Percentiles rank a stretch among this genome's conserved stretches.
Evolutionary conservation across 164 flowering plant genomes (phyloP).

Genomic region (Liriodendron chinense): DNA sequence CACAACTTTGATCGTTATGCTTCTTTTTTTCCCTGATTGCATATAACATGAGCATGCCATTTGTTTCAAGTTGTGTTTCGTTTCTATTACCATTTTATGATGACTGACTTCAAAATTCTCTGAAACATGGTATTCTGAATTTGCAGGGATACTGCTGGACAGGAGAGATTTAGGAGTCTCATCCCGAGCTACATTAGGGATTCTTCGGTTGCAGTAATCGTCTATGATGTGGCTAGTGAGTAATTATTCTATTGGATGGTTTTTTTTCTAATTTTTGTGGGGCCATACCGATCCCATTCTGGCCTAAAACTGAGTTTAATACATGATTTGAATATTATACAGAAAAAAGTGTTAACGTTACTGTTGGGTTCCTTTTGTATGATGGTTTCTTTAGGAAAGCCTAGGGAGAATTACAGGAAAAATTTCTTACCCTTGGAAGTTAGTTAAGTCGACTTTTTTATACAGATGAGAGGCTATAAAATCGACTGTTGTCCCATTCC

Average conservation of each 20-base stretch:
- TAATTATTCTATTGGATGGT: background rate
- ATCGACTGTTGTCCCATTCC: no score
- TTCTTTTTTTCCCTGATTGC: background rate
- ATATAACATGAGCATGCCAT: background rate
- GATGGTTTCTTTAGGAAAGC: no score
- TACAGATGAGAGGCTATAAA: no score
- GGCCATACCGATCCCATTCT: no score
- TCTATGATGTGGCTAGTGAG: constrained; percentile 88
- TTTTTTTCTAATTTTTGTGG: background rate
- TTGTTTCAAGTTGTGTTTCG: background rate
- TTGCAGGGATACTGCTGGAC: constrained; percentile 93
- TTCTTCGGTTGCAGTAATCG: constrained; percentile 89
- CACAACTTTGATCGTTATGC: background rate
- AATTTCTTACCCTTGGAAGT: no score
- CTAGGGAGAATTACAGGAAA: no score
- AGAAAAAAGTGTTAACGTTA: no score
- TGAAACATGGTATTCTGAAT: background rate
- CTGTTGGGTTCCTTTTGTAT: no score
- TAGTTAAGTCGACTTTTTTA: no score
- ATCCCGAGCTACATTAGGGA: constrained; percentile 97
- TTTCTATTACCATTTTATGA: background rate
- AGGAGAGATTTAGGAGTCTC: constrained; percentile 90
- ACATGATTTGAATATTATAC: no score
- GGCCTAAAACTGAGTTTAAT: no score
- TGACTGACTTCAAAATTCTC: background rate